These are phyloP conservation scores for Schizosaccharomyces lindneri DNA, from an alignment of 805 yeast genomes.

Conservation along the genomic window DNA sequence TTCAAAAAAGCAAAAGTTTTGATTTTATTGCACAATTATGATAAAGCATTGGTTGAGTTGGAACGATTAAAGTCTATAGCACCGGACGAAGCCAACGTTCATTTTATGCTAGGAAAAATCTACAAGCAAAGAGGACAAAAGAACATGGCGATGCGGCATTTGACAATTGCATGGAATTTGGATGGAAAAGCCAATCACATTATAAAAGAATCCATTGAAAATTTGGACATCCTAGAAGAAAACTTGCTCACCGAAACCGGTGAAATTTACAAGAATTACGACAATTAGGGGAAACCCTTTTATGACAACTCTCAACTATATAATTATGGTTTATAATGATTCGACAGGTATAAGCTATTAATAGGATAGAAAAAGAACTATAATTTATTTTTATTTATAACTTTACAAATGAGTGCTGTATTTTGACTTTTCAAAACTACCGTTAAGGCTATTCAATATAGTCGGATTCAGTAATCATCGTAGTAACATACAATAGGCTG, in stretches of 20 bases:
- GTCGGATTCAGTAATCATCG: too few species aligned
- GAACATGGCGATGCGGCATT: slow-evolving; percentile 57
- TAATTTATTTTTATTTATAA: too few species aligned
- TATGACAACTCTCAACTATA: background rate
- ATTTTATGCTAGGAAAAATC: slow-evolving; percentile 65
- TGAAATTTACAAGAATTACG: background rate
- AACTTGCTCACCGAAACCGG: background rate
- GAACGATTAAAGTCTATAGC: slow-evolving; percentile 49
- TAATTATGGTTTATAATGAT: too few species aligned
- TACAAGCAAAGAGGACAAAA: slow-evolving; percentile 54
- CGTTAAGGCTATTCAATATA: too few species aligned
- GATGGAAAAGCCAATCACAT: slow-evolving; percentile 70
- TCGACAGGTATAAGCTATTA: too few species aligned
- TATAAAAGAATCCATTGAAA: slow-evolving; percentile 55
- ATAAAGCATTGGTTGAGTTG: slow-evolving; percentile 36
- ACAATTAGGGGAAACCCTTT: background rate
- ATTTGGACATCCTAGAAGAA: background rate
- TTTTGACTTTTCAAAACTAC: too few species aligned
- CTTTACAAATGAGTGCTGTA: too few species aligned
- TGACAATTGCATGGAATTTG: slow-evolving; percentile 66
- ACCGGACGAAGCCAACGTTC: slow-evolving; percentile 88
- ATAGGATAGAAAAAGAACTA: too few species aligned
- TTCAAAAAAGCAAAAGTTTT: slow-evolving; percentile 72
- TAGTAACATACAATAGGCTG: too few species aligned
- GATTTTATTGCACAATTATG: slow-evolving; percentile 40